Evolutionary conservation across 805 yeast species (phyloP).

Genomic region (Torulaspora microellipsoides): DNA sequence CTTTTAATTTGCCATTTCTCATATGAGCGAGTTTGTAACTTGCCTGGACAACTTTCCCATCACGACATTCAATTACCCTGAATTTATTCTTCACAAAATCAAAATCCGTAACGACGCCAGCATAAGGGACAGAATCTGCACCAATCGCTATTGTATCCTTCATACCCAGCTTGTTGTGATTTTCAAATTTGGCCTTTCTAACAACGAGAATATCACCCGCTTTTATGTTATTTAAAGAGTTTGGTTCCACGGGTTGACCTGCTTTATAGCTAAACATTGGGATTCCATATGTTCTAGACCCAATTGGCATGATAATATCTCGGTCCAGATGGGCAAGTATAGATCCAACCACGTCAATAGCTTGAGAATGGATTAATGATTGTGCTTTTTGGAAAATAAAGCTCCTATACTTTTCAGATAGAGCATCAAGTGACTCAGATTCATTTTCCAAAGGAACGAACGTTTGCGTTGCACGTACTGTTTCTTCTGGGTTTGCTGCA

Average conservation of each 20-base stretch:
- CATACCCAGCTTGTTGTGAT: constrained; percentile 46
- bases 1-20: constrained; percentile 72
- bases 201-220: constrained; percentile 85
- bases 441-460: constrained; percentile 41
- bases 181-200: constrained; percentile 67
- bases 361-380: constrained; percentile 28
- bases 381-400: constrained; percentile 45
- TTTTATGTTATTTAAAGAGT: constrained; percentile 55
- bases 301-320: constrained; percentile 52
- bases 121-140: constrained; percentile 45
- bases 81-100: constrained; percentile 70
- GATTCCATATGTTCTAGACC: constrained; percentile 64
- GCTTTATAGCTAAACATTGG: constrained; percentile 47
- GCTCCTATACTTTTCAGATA: constrained; percentile 49
- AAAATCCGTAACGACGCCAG: constrained; percentile 63
- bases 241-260: constrained; percentile 43
- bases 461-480: constrained; percentile 38
- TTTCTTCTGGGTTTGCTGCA: constrained; percentile 46
- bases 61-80: constrained; percentile 56
- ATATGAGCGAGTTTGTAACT: constrained; percentile 67
- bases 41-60: constrained; percentile 53
- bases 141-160: constrained; percentile 61
- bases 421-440: constrained; percentile 46
- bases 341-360: constrained; percentile 32
- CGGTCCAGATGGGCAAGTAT: constrained; percentile 37